Base-by-base conservation (phyloP, 106 monocot genomes). In the Allium cepa region DNA sequence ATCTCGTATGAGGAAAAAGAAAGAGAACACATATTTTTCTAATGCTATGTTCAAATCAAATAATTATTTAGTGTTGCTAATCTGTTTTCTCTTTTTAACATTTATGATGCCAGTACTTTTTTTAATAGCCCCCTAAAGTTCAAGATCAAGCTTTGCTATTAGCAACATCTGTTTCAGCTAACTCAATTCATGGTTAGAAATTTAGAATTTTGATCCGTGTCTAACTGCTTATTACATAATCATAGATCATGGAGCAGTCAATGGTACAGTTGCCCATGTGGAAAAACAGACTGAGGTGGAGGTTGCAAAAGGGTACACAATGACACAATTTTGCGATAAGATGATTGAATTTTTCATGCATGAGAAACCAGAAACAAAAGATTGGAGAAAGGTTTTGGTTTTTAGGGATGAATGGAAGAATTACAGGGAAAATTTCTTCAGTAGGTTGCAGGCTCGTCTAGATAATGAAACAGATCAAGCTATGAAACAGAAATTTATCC, bases 261-360 rank as follows among this genome's bases (percentile, higher is more conserved):
- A 60, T 11, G 50, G 60, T 18, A 59, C 5, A 5, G 4, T 78
- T 76, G 73, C 57, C 62, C 50, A 64, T 76, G 50, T 66, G 52
- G 72, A 79, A 13, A 66, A 80, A 26, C 47, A 69, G 10, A 64
- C 55, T 6, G 88, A 92, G 22, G 69, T 55, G 67, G 86, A 92
- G 76, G 79, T 92, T 78, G 72, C 92, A 16, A 64, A 77, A 56
- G 96, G 92, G 45, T 97, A 97, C 79, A 97, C 86, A 0, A 84
- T 97, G 92, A 87, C 92, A 63, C 76, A 92, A 67, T 84, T 97
- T 53, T 97, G 92, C 69, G 96, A 97, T 69, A 97, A 82, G 70
- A 92, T 97, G 88, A 91, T 97, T 45, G 88, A 91, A 8, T 82
- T 84, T 70, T 97, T 97, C 76, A 67, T 97, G 84, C 66, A 80